Evolutionary conservation across 1,139 yeast species (phyloP).

Genomic region (Debaryomyces sp.): DNA sequence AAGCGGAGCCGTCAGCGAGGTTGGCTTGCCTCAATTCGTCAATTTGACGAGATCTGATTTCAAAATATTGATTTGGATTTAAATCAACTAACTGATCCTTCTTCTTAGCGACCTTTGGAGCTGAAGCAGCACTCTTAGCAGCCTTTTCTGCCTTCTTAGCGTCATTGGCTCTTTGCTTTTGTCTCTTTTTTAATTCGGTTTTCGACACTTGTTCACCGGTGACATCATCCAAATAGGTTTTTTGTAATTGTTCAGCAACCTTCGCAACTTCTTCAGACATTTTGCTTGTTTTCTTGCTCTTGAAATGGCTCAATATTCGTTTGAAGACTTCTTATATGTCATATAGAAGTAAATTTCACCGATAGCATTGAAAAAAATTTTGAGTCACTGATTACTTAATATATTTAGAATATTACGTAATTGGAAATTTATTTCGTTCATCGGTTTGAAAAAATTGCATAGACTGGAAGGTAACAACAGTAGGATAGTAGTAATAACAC

Average conservation of each 20-base stretch:
- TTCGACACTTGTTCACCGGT: slow-evolving; percentile 98
- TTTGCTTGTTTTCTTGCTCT: slow-evolving; percentile 7
- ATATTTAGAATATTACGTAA: not conserved
- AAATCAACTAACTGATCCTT: slow-evolving; percentile 81
- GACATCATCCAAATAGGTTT: slow-evolving; percentile 86
- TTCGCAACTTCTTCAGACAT: slow-evolving; percentile 58
- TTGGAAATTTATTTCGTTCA: slow-evolving; percentile 4
- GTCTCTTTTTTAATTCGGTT: slow-evolving; percentile 94
- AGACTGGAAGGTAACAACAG: not conserved
- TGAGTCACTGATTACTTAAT: slow-evolving; percentile 8
- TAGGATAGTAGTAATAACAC: not conserved
- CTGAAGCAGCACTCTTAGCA: slow-evolving; percentile 57
- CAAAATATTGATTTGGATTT: slow-evolving; percentile 92
- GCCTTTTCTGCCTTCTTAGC: slow-evolving; percentile 93
- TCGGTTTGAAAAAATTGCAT: slow-evolving; percentile 6
- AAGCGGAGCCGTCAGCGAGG: slow-evolving; percentile 59
- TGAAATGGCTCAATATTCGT: not conserved
- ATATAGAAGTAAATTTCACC: not conserved
- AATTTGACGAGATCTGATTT: slow-evolving; percentile 90
- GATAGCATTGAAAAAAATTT: slow-evolving; percentile 8
- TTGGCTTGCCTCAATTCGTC: slow-evolving; percentile 67
- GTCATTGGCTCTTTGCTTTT: slow-evolving; percentile 83
- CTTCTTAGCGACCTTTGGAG: slow-evolving; percentile 53
- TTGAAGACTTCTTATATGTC: not conserved
- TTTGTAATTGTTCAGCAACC: slow-evolving; percentile 79